phyloP scores from a whole-genome alignment of 1,284 basidiomycete species.

The Ceratobasidium sp. region DNA sequence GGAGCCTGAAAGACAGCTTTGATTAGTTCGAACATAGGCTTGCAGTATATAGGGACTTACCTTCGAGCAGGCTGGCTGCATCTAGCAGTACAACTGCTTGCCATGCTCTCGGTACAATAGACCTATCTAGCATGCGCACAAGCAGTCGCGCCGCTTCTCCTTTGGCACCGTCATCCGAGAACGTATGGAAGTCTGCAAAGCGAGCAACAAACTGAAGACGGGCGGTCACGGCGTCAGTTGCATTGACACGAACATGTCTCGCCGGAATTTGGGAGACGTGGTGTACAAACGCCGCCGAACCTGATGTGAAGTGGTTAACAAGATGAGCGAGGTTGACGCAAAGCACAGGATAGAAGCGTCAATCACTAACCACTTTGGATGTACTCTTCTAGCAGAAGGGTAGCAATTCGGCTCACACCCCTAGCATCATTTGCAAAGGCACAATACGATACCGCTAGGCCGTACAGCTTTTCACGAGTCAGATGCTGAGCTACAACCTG shows the following conservation, averaged over 20 bases:
- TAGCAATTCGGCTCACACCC: conserved; percentile 49
- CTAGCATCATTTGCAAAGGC: conserved; percentile 49
- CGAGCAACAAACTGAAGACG: conserved; percentile 50
- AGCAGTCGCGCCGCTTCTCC: conserved; percentile 48
- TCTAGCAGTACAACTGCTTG: conserved; percentile 51
- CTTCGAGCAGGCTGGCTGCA: conserved; percentile 50
- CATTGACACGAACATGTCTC: conserved; percentile 46
- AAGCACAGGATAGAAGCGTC: neutral
- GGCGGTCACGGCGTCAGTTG: conserved; percentile 42
- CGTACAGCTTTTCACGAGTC: conserved; percentile 49
- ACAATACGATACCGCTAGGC: conserved; percentile 50
- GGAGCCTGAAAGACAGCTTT: conserved; percentile 9
- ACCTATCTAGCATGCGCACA: conserved; percentile 49
- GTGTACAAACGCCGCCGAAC: conserved; percentile 33
- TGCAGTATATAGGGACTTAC: conserved; percentile 12
- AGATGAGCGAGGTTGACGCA: too few species aligned
- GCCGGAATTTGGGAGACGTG: conserved; percentile 43
- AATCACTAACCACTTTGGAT: conserved; percentile 47
- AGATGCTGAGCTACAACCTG: conserved; percentile 49
- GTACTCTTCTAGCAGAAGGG: conserved; percentile 50
- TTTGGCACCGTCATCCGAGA: conserved; percentile 49
- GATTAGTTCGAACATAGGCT: neutral
- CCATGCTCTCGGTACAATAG: conserved; percentile 52
- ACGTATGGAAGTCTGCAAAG: conserved; percentile 50
- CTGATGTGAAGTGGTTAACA: neutral